Base-by-base conservation (phyloP, 164 flowering plant genomes). In the Kalanchoe fedtschenkoi region DNA sequence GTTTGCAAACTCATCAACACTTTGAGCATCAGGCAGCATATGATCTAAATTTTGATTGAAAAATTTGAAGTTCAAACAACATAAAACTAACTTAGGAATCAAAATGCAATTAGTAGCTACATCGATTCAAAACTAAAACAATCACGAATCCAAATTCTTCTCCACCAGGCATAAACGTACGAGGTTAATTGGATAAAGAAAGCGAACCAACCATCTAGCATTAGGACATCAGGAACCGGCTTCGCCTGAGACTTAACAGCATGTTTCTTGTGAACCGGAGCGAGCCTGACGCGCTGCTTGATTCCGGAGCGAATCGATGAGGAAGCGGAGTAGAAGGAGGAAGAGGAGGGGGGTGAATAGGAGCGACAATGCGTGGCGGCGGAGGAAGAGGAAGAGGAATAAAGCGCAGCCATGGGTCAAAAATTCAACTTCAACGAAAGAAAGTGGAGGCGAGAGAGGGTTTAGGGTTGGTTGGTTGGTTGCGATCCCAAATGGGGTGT, bases 131-230 rank as follows among this genome's bases (percentile, higher is more conserved):
- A 9, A 37, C 0, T 5, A 37, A 37, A 37, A n/a, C n/a, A n/a
- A n/a, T n/a, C n/a, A n/a, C n/a, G n/a, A n/a, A 26, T 26, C 56
- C 17, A 51, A 51, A 51, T 3, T 3, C 32, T 7, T 10, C 56
- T 13, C 32, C 24, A 13, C n/a, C 32, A 26, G 1, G 28, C 28
- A 26, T 29, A 51, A 1, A 26, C 10, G 13, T 1, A 51, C 11
- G 5, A 51, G 4, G 10, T 5, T 11, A n/a, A 24, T 11, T 8
- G 39, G 39, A 37, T 5, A 37, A 51, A 11, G 17, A 26, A 26
- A 51, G 17, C 17, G 17, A 26, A 26, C 56, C 14, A 51, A 51
- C 56, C 56, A 51, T 51, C 56, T 51, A 24, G 56, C 56, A 51
- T 51, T 26, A 51, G 11, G 14, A 51, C 56, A 24, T 26, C 33